These are phyloP conservation scores for Aspergillus pseudonomiae DNA, from an alignment of 2,329 filamentous ascomycete genomes.

Conservation along the genomic window DNA sequence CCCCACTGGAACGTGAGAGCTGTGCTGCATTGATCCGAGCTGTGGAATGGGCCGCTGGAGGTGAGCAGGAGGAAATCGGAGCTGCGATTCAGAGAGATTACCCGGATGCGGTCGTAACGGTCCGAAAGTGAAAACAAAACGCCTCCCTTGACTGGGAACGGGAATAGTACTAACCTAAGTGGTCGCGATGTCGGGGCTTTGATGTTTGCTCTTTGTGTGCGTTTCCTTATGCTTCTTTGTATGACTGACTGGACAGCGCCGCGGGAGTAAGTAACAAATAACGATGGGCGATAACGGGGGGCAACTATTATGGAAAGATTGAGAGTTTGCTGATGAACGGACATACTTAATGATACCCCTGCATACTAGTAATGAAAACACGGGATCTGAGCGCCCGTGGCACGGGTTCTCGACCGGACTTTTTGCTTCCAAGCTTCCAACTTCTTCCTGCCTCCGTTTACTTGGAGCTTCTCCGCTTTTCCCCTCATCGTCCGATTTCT, in stretches of 20 bases:
- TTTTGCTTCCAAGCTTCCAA: background rate
- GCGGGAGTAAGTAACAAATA: background rate
- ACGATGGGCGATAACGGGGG: background rate
- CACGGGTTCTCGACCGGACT: constrained; percentile 1
- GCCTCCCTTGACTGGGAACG: background rate
- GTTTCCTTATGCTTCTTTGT: background rate
- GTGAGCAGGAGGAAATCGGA: constrained; percentile 41
- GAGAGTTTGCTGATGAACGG: background rate
- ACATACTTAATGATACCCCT: background rate
- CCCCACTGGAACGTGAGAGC: constrained; percentile 52
- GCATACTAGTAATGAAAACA: background rate
- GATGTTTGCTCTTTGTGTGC: background rate
- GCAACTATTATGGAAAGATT: background rate
- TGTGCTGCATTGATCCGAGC: constrained; percentile 46
- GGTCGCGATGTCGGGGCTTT: background rate
- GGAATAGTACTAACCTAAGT: background rate
- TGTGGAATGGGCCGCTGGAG: constrained; percentile 42
- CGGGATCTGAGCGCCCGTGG: constrained; percentile 3
- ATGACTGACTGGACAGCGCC: background rate
- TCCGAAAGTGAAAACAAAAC: constrained; percentile 33
- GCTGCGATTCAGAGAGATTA: constrained; percentile 35
- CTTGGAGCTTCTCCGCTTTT: constrained; percentile 2
- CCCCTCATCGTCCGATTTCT: background rate
- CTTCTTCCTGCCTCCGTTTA: background rate
- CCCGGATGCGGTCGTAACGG: constrained; percentile 34